Evolutionary conservation across 164 flowering plant genomes (phyloP).

Genomic region (Brasenia schreberi): DNA sequence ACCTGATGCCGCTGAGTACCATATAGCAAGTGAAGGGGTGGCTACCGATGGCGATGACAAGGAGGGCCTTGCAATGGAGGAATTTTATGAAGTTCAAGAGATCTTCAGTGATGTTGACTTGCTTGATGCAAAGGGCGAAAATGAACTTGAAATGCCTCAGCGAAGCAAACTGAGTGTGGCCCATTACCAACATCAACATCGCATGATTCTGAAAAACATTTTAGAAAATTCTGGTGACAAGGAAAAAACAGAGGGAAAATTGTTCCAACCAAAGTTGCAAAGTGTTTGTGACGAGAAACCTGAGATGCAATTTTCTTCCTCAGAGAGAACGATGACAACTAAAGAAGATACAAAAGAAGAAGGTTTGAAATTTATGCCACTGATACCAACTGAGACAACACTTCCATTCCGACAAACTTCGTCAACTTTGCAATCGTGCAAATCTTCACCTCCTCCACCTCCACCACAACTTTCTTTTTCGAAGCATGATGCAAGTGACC

Average conservation of each 20-base stretch:
- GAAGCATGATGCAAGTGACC: no score
- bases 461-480: no score
- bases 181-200: not conserved
- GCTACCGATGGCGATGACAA: slow-evolving; percentile 44
- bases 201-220: not conserved
- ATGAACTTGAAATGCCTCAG: not conserved
- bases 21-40: slow-evolving; percentile 26
- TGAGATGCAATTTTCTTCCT: no score
- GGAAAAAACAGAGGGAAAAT: not conserved
- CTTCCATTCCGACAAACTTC: no score
- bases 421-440: no score
- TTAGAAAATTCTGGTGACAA: not conserved
- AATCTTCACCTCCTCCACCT: no score
- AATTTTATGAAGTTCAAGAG: slow-evolving; percentile 94
- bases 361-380: no score
- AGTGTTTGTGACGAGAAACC: not conserved
- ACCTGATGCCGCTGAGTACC: slow-evolving; percentile 42
- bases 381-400: no score
- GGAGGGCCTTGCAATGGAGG: slow-evolving; percentile 58
- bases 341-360: no score
- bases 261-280: no score
- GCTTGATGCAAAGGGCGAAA: not conserved
- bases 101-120: slow-evolving; percentile 26
- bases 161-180: not conserved
- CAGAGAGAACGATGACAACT: no score